Evolutionary conservation across 352 stramenopile species (phyloP).

Genomic region (Globisporangium okanoganense): DNA sequence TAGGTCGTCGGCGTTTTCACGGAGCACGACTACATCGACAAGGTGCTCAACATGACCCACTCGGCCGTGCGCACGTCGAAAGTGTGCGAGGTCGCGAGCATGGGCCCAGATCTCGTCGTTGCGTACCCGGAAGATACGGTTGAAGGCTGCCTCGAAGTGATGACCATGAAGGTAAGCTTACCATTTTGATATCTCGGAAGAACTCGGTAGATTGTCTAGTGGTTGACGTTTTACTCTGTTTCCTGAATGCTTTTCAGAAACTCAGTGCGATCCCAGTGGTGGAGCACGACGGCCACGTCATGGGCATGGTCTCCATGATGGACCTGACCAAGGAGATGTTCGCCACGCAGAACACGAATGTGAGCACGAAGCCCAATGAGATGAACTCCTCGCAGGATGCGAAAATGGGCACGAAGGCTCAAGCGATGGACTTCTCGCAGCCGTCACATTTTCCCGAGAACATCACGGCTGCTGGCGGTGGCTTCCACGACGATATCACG

Average conservation of each 20-base stretch:
- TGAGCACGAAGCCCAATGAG: background rate
- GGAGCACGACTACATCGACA: constrained; percentile 44
- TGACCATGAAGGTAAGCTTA: constrained; percentile 28
- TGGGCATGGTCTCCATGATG: constrained; percentile 31
- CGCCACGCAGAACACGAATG: constrained; percentile 7
- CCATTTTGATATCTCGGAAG: background rate
- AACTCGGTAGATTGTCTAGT: background rate
- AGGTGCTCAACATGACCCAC: constrained; percentile 32
- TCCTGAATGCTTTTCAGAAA: constrained; percentile 18
- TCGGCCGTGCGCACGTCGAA: constrained; percentile 22
- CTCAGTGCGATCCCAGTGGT: constrained; percentile 33
- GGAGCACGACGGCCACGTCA: constrained; percentile 28
- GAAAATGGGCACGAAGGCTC: background rate
- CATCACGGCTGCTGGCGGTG: constrained; percentile 19
- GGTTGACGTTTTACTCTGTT: background rate
- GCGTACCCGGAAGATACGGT: constrained; percentile 37
- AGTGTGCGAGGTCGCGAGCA: constrained; percentile 33
- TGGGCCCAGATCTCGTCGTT: constrained; percentile 31
- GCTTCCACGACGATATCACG: constrained; percentile 27
- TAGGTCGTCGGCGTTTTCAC: constrained; percentile 38
- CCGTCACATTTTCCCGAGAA: constrained; percentile 34
- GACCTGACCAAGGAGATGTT: constrained; percentile 36
- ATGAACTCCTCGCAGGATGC: constrained; percentile 6
- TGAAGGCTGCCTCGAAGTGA: constrained; percentile 33
- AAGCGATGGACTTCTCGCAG: constrained; percentile 21